These are phyloP conservation scores for Mortierella sp. DNA, from an alignment of 371 early-diverging fungal species.

Conservation along the genomic window DNA sequence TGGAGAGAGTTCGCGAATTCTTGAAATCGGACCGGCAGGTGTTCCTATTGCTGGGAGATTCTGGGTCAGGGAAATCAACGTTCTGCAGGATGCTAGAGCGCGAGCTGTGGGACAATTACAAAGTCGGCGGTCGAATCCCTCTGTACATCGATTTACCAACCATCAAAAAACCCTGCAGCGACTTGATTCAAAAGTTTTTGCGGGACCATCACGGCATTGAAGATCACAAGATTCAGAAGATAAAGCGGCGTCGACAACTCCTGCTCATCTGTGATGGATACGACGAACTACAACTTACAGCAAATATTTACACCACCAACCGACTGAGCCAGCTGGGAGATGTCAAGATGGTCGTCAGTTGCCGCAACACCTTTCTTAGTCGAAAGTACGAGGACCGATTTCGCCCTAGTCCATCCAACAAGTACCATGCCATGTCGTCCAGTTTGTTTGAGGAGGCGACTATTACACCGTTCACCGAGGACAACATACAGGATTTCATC, in stretches of 20 bases:
- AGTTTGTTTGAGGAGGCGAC: not conserved
- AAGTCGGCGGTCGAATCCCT: not conserved
- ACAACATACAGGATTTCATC: not conserved
- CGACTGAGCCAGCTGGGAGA: not conserved
- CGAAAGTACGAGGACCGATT: not conserved
- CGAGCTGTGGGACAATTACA: not conserved
- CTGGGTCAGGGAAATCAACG: slow-evolving; percentile 17
- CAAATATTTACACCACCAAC: not conserved
- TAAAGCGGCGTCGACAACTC: not conserved
- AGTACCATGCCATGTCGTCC: not conserved
- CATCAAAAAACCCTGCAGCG: not conserved
- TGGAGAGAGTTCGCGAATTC: not conserved
- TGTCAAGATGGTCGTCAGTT: slow-evolving; percentile 6
- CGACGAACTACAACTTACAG: not conserved
- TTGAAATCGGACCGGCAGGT: not conserved
- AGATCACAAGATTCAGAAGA: not conserved
- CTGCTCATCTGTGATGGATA: slow-evolving; percentile 16
- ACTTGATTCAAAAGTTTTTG: not conserved
- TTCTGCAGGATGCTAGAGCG: not conserved
- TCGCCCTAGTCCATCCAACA: not conserved
- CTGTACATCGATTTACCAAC: not conserved
- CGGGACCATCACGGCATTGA: not conserved
- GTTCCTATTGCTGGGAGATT: slow-evolving; percentile 10
- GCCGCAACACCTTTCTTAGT: not conserved
- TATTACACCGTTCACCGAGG: not conserved